Evolutionary conservation across 2,329 filamentous ascomycete species (phyloP), one percentile per base, ranked within the genome.

Genomic region (Thielaviopsis ethacetica): DNA sequence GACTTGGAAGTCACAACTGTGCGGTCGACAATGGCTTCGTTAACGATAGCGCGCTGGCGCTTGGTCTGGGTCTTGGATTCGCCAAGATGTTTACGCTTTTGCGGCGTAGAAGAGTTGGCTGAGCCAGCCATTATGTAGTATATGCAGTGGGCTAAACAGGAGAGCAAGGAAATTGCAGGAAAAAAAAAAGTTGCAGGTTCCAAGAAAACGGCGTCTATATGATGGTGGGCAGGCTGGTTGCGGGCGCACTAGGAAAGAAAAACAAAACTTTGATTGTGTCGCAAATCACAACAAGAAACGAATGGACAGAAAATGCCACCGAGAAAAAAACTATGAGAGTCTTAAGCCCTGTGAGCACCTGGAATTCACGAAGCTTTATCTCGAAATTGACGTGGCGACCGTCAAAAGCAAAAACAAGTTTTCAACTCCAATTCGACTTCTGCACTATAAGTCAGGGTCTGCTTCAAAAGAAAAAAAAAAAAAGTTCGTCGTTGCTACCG

Each of bases 31-130:
- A 61, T 61, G 27, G 52, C 24, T 47, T 59, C 56, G 26, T 47
- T 26, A 17, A 24, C 22, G 19, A 54, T 56, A 13, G 38, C 38
- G 38, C 59, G 56, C 24, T 54, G 53, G 22, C 59, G 56, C 53
- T 61, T 61, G 34, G 52, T 50, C 55, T 58, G 59, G 24, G 56
- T 34, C 56, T 59, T 61, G 47, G 59, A 56, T 34, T 59, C 59
- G 56, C 59, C 59, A 22, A 56, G 30, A 30, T 61, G 59, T 49
- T 61, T 61, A 56, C 59, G 59, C 59, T 61, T 61, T n/a, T 59
- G 22, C 51, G 59, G 53, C 34, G 59, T 52, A 19, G 59, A 41
- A 19, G 59, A 38, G 17, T 30, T 49, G 53, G 56, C 56, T 49
- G 27, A 50, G 34, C 59, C 53, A 38, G 59, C 56, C 59, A 61